phyloP scores from a whole-genome alignment of 352 stramenopile species.

The Globisporangium spiculum region DNA sequence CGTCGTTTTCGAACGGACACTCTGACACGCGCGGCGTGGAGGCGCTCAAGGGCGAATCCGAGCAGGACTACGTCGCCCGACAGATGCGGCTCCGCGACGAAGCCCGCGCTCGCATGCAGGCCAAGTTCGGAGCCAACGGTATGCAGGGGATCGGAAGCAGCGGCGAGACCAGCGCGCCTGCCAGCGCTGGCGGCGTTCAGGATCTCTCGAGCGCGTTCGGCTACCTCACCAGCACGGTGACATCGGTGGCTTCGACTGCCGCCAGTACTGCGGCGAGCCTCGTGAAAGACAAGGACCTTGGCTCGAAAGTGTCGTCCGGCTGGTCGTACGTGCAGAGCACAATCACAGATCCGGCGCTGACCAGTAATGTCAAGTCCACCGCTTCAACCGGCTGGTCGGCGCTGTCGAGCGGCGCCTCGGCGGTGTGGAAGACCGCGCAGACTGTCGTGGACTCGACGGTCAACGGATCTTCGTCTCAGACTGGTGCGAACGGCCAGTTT shows the following conservation, averaged over 20 bases:
- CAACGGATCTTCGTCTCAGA: constrained; percentile 13
- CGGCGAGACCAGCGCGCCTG: constrained; percentile 51
- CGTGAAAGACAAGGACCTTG: constrained; percentile 75
- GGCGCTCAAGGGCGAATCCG: constrained; percentile 76
- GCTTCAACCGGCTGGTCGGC: constrained; percentile 71
- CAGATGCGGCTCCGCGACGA: constrained; percentile 76
- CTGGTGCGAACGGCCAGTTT: constrained; percentile 31
- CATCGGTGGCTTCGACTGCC: constrained; percentile 34
- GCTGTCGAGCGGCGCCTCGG: constrained; percentile 61
- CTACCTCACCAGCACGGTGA: constrained; percentile 72
- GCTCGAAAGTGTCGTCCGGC: constrained; percentile 70
- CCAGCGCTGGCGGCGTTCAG: constrained; percentile 32
- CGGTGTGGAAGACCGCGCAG: constrained; percentile 63
- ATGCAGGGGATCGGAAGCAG: constrained; percentile 80
- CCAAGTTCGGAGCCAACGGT: constrained; percentile 72
- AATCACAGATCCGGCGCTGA: constrained; percentile 66
- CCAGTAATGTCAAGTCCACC: constrained; percentile 78
- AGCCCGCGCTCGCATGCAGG: constrained; percentile 72
- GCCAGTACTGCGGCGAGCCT: constrained; percentile 62
- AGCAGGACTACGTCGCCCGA: constrained; percentile 71
- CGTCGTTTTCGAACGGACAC: constrained; percentile 34
- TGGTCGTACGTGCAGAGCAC: constrained; percentile 79
- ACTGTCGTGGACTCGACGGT: constrained; percentile 50
- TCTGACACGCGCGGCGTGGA: constrained; percentile 71
- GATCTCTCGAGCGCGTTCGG: constrained; percentile 72